These are phyloP conservation scores for Entophlyctis helioformis DNA, from an alignment of 192 early-diverging fungal species.

Conservation along the genomic window DNA sequence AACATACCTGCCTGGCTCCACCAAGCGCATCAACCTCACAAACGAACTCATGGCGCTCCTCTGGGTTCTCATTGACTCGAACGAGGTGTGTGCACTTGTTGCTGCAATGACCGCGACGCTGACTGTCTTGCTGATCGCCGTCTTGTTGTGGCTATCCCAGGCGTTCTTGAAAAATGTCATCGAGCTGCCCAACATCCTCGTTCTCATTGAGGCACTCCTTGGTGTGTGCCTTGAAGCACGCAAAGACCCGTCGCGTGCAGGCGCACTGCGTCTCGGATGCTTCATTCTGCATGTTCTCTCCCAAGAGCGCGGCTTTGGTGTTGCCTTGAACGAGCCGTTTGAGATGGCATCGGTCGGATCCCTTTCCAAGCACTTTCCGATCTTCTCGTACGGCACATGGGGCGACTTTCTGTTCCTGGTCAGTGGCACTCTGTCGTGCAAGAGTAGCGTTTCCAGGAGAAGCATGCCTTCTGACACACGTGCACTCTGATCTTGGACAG, in stretches of 20 bases:
- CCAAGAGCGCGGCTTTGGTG: slow-evolving; percentile 50
- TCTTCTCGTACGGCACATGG: slow-evolving; percentile 27
- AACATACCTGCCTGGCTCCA: slow-evolving; percentile 65
- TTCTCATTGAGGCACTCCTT: slow-evolving; percentile 46
- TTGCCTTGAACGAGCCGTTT: slow-evolving; percentile 53
- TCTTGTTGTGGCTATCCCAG: slow-evolving; percentile 14
- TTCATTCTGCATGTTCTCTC: slow-evolving; percentile 65
- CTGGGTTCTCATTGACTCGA: slow-evolving; percentile 74
- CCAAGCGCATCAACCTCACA: slow-evolving; percentile 50
- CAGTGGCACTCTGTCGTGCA: slow-evolving; percentile 13
- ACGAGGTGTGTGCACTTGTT: slow-evolving; percentile 53
- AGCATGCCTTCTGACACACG: too few species aligned
- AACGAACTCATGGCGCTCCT: slow-evolving; percentile 68
- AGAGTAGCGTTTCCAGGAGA: too few species aligned
- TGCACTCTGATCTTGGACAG: too few species aligned
- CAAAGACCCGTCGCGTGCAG: slow-evolving; percentile 34
- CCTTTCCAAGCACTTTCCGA: slow-evolving; percentile 18
- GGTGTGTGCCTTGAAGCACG: slow-evolving; percentile 52
- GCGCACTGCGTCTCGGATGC: slow-evolving; percentile 59
- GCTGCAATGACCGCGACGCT: too few species aligned
- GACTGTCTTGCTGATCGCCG: not conserved
- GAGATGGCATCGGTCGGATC: slow-evolving; percentile 14
- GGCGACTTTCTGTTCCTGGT: slow-evolving; percentile 76
- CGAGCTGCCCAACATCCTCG: slow-evolving; percentile 50
- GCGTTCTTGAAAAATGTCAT: slow-evolving; percentile 47